Percentiles rank a stretch among this genome's conserved stretches.
Conservation (phyloP, 768 basidiomycete species). For the Naganishia kalamii region DNA sequence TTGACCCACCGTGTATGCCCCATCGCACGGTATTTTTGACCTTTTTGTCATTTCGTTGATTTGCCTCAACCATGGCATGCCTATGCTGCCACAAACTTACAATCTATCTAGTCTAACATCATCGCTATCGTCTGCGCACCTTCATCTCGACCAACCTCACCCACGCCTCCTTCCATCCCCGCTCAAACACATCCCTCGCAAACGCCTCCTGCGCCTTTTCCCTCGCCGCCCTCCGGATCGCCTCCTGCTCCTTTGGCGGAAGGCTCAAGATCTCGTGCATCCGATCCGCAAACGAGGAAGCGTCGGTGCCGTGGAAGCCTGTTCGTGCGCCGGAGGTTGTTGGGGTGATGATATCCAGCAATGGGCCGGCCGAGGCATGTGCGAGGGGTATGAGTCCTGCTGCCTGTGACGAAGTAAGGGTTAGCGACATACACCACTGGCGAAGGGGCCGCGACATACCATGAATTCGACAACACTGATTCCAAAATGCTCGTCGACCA, state of each 20-base stretch:
- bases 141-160: slow-evolving; percentile 16
- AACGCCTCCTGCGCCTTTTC: slow-evolving; percentile 67
- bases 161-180: slow-evolving; percentile 52
- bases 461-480: slow-evolving; percentile 97
- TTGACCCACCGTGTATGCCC: neutral
- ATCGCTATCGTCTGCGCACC: neutral
- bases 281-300: slow-evolving; percentile 61
- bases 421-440: neutral
- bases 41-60: too few species aligned
- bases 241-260: slow-evolving; percentile 54
- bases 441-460: slow-evolving; percentile 53
- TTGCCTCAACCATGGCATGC: too few species aligned
- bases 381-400: slow-evolving; percentile 87
- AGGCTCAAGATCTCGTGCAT: slow-evolving; percentile 63
- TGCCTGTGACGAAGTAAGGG: slow-evolving; percentile 54
- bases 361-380: slow-evolving; percentile 86
- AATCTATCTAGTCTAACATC: too few species aligned
- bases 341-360: slow-evolving; percentile 84
- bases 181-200: slow-evolving; percentile 68
- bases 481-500: slow-evolving; percentile 98
- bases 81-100: too few species aligned
- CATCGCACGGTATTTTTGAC: neutral
- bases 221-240: slow-evolving; percentile 64
- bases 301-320: slow-evolving; percentile 73
- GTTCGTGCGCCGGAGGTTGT: slow-evolving; percentile 40